Conservation (phyloP, 1,139 yeast genomes). For the Ashbya aceris region DNA sequence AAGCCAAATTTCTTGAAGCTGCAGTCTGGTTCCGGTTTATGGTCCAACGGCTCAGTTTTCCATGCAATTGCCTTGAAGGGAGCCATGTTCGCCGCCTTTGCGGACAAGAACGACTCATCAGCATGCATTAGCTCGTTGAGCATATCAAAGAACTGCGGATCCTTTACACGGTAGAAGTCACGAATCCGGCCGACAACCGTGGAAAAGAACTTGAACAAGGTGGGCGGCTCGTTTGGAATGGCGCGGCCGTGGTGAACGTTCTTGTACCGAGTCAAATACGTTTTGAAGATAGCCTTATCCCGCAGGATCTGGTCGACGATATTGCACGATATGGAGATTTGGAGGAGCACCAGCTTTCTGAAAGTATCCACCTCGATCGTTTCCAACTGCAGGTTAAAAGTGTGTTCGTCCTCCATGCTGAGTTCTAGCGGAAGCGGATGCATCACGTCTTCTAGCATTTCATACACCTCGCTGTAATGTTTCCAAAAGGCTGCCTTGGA, state of each 20-base stretch:
- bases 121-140: constrained; percentile 11
- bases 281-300: constrained; percentile 14
- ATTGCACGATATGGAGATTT: constrained; percentile 15
- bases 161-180: constrained; percentile 21
- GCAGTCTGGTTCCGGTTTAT: constrained; percentile 10
- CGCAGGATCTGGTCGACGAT: constrained; percentile 18
- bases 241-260: constrained; percentile 13
- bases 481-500: constrained; percentile 16
- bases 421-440: constrained; percentile 21
- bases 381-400: constrained; percentile 19
- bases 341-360: constrained; percentile 25
- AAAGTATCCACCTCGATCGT: constrained; percentile 18
- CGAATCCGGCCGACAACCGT: constrained; percentile 17
- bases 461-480: constrained; percentile 5
- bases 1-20: constrained; percentile 27
- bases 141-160: constrained; percentile 16
- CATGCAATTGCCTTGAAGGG: constrained; percentile 14
- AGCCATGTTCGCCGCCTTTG: constrained; percentile 2
- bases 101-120: constrained; percentile 14
- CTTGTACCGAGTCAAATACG: constrained; percentile 16
- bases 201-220: constrained; percentile 14
- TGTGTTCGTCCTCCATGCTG: constrained; percentile 13
- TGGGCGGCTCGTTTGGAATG: constrained; percentile 6
- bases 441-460: constrained; percentile 8
- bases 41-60: constrained; percentile 2